Evolutionary conservation across 2,329 filamentous ascomycete species (phyloP).

Genomic region (Fusarium beomiforme): DNA sequence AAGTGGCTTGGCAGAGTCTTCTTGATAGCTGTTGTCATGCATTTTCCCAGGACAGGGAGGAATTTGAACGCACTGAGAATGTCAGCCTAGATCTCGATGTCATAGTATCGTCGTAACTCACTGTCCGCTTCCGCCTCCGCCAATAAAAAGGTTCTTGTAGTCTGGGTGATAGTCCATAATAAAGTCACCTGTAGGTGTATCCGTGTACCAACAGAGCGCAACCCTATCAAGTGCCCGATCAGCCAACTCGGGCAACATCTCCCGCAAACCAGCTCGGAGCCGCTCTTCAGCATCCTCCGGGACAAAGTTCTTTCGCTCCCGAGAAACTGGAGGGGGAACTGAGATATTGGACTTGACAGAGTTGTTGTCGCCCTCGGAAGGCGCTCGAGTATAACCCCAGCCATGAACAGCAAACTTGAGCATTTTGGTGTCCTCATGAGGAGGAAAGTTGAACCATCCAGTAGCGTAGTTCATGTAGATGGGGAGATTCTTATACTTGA

Average conservation of each 20-base stretch:
- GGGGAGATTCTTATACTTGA: constrained; percentile 22
- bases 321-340: neutral
- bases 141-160: constrained; percentile 32
- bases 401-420: constrained; percentile 35
- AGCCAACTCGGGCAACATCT: constrained; percentile 34
- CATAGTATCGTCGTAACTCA: neutral
- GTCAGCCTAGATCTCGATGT: rapidly evolving
- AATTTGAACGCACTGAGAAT: constrained; percentile 31
- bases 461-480: constrained; percentile 36
- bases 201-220: constrained; percentile 34
- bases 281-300: constrained; percentile 24
- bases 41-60: constrained; percentile 28
- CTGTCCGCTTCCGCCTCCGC: constrained; percentile 35
- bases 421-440: constrained; percentile 24
- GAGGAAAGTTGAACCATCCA: constrained; percentile 39
- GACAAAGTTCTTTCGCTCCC: constrained; percentile 24
- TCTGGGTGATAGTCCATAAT: constrained; percentile 38
- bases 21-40: constrained; percentile 9
- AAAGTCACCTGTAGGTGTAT: constrained; percentile 36
- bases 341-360: constrained; percentile 5
- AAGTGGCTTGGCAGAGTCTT: constrained; percentile 5
- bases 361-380: neutral
- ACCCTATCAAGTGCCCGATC: constrained; percentile 10
- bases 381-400: constrained; percentile 33
- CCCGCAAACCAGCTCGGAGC: constrained; percentile 13